Evolutionary conservation across 805 yeast species (phyloP), one percentile per base, ranked within the genome.

Genomic region (Priceomyces melissophilus): DNA sequence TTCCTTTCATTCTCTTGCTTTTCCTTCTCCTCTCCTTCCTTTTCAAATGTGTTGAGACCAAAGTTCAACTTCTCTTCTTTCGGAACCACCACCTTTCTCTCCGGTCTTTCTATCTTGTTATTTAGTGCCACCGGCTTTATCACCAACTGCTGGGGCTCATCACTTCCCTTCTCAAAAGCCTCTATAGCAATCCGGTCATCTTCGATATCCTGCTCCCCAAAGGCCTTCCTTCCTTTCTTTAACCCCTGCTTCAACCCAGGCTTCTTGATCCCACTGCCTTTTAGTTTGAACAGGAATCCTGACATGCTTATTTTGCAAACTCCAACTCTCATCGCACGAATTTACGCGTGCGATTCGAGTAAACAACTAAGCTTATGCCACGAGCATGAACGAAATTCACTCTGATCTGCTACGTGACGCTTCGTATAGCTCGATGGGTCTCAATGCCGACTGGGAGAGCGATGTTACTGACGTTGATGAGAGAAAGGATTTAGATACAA

Each of bases 261-360:
- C 33, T 41, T 48, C 8, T 33, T 41, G n/a, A 34, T 34, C 16
- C 31, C 42, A 11, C 43, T 46, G 29, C 46, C 44, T 44, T 54
- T 54, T 32, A 55, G 36, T 26, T 47, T 56, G 7, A 57, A 37
- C 46, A 44, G 57, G 17, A 55, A 49, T 10, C 60, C 58, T 3
- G 50, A 47, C 60, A 57, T 57, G 23, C 29, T 28, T 33, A 14
- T n/a, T n/a, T n/a, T n/a, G n/a, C 25, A 20, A 5, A 20, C 25
- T 29, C 9, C 8, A n/a, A 14, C 32, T 29, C 32, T 10, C 32
- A 14, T 29, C 15, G 15, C 32, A 29, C 9, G n/a, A n/a, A 4
- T 14, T n/a, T 14, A 29, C 13, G 32, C 13, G 13, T 29, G 15
- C 13, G 32, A 6, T 29, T 4, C 13, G 32, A n/a, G 32, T 14